Evolutionary conservation across 257 asterid species (phyloP), one percentile per base, ranked within the genome.

Genomic region (Cinchona pubescens): DNA sequence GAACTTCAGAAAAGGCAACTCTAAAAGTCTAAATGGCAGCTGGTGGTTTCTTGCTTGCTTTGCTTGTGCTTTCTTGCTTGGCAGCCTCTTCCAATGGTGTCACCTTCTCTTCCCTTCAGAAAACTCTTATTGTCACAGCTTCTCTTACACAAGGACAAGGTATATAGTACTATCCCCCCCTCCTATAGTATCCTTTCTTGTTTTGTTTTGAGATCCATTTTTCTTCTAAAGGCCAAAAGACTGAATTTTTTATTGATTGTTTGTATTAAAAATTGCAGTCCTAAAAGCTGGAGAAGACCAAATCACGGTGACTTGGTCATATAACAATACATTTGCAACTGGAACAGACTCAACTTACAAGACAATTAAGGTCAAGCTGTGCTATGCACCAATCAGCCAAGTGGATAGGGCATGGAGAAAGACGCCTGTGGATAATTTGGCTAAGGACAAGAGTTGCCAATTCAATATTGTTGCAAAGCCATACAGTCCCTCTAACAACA

Each of bases 371-470:
- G 38, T 86, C 56, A 76, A 83, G 79, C 90, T 91, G 2, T 90
- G 98, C 83, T 91, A 88, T 58, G 90, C 96, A 0, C 96, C 91
- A 2, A 32, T 83, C 1, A 93, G 98, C 88, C 98, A 93, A 67
- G 69, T 46, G 48, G 98, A 93, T 27, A 83, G 98, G 1, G 88
- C 78, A 0, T 93, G 96, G 97, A 84, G 98, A 38, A 91, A 86
- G 34, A 86, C 96, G 0, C n/a, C n/a, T n/a, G 86, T 21, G 29
- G 91, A 90, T 60, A 23, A 83, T 27, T 42, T 93, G 16, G 21
- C 43, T 0, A 91, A 86, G 79, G 96, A 91, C 90, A 93, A 90
- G 49, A 88, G 94, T 21, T 90, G 98, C 73, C 94, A 86, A 42
- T 88, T 86, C 80, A 78, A 78, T 75, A 63, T 90, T 7, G 89